Evolutionary conservation across 768 basidiomycete species (phyloP), one percentile per base, ranked within the genome.

Genomic region (Tulasnella sp.): DNA sequence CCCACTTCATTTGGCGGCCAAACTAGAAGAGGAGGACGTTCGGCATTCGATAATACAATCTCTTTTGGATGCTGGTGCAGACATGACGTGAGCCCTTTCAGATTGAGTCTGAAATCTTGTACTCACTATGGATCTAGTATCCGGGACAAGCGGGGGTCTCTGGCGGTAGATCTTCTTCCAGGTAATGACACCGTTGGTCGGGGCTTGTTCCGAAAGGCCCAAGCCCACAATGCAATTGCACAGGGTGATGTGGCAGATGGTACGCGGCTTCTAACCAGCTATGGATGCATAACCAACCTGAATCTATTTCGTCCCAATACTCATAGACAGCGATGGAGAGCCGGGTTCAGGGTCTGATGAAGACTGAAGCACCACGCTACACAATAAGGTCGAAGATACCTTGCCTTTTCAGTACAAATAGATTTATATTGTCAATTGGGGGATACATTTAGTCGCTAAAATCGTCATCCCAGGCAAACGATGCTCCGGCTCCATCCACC

Each of bases 41-140:
- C 69, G 85, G 43, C 65, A 68, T 46, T 69, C 72, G 45, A 71
- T 86, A 6, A 77, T 84, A 40, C 73, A 77, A 63, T 80, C 75
- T 59, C 68, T 91, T 58, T 69, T 90, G 3, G 88, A 91, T 1
- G 87, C 87, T 0, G 87, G 88, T 3, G 85, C 86, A 1, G 78
- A 87, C 69, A 78, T 76, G 2, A 73, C 67, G 84, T 86, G 58
- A 59, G 79, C 67, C 14, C 53, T 29, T 19, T 29, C 50, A 7
- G 8, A 23, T 23, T 23, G 12, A 32, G 25, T 6, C 19, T 14
- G 41, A 15, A 40, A 15, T 19, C 34, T 42, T 32, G 39, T 35
- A 39, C 43, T 27, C 41, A 11, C 4, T 2, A 23, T 9, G 11
- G 21, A 7, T 17, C 11, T 63, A 88, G 86, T 58, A 79, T 88